Evolutionary conservation across 1,284 basidiomycete genomes (phyloP), one percentile per base, ranked within the genome.

Genomic region (Irpex sp.): DNA sequence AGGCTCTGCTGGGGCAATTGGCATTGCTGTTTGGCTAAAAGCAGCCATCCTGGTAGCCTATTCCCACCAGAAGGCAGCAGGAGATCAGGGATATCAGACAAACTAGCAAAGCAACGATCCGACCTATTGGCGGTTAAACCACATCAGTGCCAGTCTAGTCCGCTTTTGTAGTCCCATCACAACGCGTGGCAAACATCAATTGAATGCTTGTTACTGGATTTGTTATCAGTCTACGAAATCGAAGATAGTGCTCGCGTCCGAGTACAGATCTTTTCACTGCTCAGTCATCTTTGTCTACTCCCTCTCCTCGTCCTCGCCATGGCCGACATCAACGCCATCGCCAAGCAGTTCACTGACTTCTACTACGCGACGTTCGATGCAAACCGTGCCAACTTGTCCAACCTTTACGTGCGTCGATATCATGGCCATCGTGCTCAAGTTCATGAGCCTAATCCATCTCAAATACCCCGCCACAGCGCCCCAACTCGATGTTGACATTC

Each of bases 401-500:
- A 75, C 56, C 86, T 96, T 74, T 96, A 95, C 76, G 93, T 94
- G 65, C 70, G 88, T 82, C 63, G 37, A 57, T 45, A 54, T 60
- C 62, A 64, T 63, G 37, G 36, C 59, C 42, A 45, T 52, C 23
- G 39, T 49, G 18, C n/a, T 18, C 57, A 58, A 59, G 60, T 65
- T 63, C 68, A 45, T 49, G 37, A 23, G 36, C 58, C 65, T 61
- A 52, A 63, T 56, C 10, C 56, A 49, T 59, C 18, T 45, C 39
- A 33, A 21, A 36, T 45, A 49, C 55, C 28, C 56, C 56, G 23
- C 8, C 56, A 37, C 72, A 98, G 96, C 86, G 95, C 65, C 78
- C 82, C 35, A 64, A 73, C 58, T 98, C 96, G 21, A 98, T 97
- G 93, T 79, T 99, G 69, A 87, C 90, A 9, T 99, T 87, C 77